Evolutionary conservation across 805 yeast genomes (phyloP).

Genomic region (Scheffersomyces ergatensis): DNA sequence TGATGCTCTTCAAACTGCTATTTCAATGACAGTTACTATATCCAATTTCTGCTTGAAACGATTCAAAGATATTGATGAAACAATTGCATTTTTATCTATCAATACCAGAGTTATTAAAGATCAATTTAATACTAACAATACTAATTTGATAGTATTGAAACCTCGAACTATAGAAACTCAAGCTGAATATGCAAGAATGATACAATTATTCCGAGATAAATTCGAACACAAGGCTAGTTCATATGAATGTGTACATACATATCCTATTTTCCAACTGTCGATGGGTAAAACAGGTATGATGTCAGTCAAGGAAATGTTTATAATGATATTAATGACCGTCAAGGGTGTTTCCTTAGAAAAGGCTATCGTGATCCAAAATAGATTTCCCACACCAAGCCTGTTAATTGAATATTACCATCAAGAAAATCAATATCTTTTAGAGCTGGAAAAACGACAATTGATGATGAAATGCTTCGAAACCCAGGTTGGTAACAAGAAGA

Average conservation of each 20-base stretch:
- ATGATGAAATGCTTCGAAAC: constrained; percentile 28
- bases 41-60: constrained; percentile 66
- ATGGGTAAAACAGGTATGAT: constrained; percentile 67
- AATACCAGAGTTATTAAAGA: constrained; percentile 45
- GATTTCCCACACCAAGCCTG: constrained; percentile 65
- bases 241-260: constrained; percentile 38
- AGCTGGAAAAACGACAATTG: constrained; percentile 27
- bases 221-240: constrained; percentile 28
- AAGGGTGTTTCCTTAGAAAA: constrained; percentile 83
- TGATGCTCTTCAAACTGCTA: constrained; percentile 73
- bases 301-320: constrained; percentile 73
- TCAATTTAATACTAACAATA: constrained; percentile 22
- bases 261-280: constrained; percentile 53
- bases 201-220: constrained; percentile 42
- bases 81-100: constrained; percentile 57
- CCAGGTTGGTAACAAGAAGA: constrained; percentile 51
- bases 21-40: constrained; percentile 65
- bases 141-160: constrained; percentile 46
- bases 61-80: constrained; percentile 71
- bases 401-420: constrained; percentile 50
- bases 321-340: constrained; percentile 73
- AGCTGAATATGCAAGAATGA: constrained; percentile 42
- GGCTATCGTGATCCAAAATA: constrained; percentile 71
- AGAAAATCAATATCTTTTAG: constrained; percentile 15
- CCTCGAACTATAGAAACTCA: constrained; percentile 51